Conservation (phyloP, 352 stramenopile species). For the Globisporangium uncinulatum region DNA sequence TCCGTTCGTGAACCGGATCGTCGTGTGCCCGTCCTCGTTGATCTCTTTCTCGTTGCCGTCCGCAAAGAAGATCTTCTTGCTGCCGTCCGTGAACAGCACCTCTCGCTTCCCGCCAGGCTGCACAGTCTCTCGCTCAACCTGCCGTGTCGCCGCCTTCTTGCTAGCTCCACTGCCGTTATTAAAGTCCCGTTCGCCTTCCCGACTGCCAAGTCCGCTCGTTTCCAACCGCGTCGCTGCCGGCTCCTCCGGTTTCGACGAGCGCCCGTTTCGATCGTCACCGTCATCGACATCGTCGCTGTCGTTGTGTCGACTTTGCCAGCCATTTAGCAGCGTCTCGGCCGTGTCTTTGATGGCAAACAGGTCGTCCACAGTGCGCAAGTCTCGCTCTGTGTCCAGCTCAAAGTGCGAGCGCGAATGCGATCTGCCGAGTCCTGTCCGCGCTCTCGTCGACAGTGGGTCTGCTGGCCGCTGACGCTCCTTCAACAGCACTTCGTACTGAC, state of each 20-base stretch:
- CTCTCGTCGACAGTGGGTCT: neutral
- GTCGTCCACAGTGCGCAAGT: constrained; percentile 29
- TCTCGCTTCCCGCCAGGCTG: constrained; percentile 59
- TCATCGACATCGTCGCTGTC: neutral
- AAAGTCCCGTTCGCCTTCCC: neutral
- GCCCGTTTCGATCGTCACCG: neutral
- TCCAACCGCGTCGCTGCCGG: no score
- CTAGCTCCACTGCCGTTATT: neutral
- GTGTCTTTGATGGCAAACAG: constrained; percentile 35
- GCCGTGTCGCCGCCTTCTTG: neutral
- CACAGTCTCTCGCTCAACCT: constrained; percentile 31
- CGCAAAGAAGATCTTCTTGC: constrained; percentile 75
- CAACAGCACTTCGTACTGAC: constrained; percentile 48
- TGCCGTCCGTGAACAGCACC: constrained; percentile 52
- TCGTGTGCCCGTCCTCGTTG: constrained; percentile 74
- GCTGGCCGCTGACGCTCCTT: constrained; percentile 31
- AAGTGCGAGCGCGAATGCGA: constrained; percentile 9
- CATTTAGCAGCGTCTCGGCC: constrained; percentile 31
- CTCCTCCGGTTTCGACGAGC: no score
- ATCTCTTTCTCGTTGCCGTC: constrained; percentile 95
- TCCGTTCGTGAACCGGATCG: constrained; percentile 93
- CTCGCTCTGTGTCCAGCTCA: constrained; percentile 6
- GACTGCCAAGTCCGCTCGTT: neutral
- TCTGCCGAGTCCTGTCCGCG: neutral
- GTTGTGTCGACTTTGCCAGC: constrained; percentile 16